phyloP scores from a whole-genome alignment of 75 land plant genomes.

The Pinus taeda region DNA sequence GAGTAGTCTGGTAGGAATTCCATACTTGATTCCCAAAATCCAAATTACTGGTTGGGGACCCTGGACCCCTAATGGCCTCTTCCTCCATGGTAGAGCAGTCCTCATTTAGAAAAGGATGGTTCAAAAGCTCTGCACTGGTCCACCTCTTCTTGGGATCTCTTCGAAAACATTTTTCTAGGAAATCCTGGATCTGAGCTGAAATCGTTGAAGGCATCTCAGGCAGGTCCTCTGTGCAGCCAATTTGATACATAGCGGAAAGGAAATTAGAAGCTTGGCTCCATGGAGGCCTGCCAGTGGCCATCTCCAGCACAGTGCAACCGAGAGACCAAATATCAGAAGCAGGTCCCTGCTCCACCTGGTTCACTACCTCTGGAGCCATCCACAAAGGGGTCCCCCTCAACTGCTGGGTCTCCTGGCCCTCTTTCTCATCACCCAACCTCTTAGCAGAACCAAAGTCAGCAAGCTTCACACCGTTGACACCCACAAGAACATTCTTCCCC shows the following conservation, averaged over 20 bases:
- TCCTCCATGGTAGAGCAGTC: not conserved
- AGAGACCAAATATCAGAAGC: conserved; percentile 41
- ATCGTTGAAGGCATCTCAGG: conserved; percentile 19
- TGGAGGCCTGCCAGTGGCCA: conserved; percentile 32
- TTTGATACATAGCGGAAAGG: conserved; percentile 17
- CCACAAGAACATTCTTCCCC: conserved; percentile 41
- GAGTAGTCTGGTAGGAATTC: not conserved
- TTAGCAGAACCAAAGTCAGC: conserved; percentile 51
- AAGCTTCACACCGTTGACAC: conserved; percentile 30
- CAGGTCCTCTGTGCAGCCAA: conserved; percentile 23
- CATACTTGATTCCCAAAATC: not conserved
- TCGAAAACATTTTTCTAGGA: conserved; percentile 28
- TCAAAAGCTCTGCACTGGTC: conserved; percentile 25
- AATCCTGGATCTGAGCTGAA: conserved; percentile 28
- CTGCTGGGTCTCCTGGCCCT: not conserved
- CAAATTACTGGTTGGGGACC: conserved; percentile 2
- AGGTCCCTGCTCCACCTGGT: conserved; percentile 18
- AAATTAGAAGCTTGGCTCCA: conserved; percentile 17
- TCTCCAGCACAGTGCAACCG: conserved; percentile 43
- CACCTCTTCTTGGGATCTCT: conserved; percentile 36
- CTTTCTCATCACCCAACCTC: not conserved
- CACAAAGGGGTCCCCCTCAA: conserved; percentile 38
- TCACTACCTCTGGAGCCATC: conserved; percentile 39
- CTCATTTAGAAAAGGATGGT: conserved; percentile 21
- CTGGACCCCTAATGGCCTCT: not conserved